Evolutionary conservation across 306 rosid species (phyloP).

Genomic region (Fagus sylvatica): DNA sequence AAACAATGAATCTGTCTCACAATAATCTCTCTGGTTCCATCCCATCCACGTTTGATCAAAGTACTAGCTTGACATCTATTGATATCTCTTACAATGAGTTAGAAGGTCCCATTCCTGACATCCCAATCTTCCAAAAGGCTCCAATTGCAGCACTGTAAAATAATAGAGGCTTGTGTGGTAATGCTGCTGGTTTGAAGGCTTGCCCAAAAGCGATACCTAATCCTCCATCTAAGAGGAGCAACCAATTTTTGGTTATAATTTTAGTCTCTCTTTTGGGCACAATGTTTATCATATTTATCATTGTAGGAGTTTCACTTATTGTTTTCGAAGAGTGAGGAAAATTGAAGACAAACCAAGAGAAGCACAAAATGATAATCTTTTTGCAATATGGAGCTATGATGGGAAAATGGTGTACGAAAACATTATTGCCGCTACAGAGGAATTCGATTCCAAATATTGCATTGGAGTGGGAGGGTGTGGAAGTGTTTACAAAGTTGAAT

Average conservation of each 20-base stretch:
- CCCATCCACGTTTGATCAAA: too few relatives aligned
- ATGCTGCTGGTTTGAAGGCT: background rate
- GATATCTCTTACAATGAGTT: conserved; percentile 20
- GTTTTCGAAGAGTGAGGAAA: background rate
- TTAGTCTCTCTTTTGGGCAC: background rate
- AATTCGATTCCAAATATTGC: background rate
- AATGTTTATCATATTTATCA: background rate
- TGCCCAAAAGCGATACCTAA: background rate
- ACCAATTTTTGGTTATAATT: background rate
- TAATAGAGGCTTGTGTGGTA: background rate
- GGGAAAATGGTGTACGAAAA: conserved; percentile 16
- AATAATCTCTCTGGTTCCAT: too few relatives aligned
- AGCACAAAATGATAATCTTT: background rate
- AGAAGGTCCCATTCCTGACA: background rate
- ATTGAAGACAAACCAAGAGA: background rate
- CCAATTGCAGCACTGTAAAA: background rate
- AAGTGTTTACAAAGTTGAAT: conserved; percentile 17
- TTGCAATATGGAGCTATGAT: background rate
- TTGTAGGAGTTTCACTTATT: background rate
- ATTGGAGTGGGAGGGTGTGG: background rate
- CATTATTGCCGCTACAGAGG: conserved; percentile 19
- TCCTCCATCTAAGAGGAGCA: background rate
- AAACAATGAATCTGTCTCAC: too few relatives aligned
- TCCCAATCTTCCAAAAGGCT: background rate
- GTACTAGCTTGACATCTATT: background rate